Evolutionary conservation across 169 alveolate species (phyloP), one percentile per base, ranked within the genome.

Genomic region (Plasmodium gonderi): DNA sequence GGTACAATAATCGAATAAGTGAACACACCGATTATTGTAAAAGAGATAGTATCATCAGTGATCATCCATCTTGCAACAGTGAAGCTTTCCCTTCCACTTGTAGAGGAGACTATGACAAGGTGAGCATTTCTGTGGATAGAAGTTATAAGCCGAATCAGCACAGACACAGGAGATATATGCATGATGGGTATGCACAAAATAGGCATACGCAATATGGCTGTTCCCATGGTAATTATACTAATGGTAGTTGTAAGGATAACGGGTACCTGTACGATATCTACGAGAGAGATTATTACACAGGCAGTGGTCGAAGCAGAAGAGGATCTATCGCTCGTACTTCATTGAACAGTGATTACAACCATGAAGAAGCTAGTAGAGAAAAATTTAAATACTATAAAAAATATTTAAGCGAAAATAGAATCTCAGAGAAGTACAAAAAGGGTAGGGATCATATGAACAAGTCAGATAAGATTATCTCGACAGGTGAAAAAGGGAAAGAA

Each of bases 1-100:
- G 31, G 8, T 60, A 60, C 20, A n/a, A 74, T 29, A 42, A 77
- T 54, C 51, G 85, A 77, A 36, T 44, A 47, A 77, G 64, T 45
- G 85, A 77, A 36, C 51, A 77, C 38, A 29, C 64, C 17, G 85
- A 77, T 44, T 77, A 77, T 36, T 77, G 74, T 17, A 77, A 77
- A 77, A 44, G 64, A 45, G 72, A 60, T 4, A 60, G 72, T 36
- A 77, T 17, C 7, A 42, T 77, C 64, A 45, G 64, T 77, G 64
- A 77, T 33, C 14, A 17, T 9, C 4, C 23, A 23, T 77, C 40
- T 31, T 36, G 64, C 20, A 36, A 29, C 14, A 45, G 36, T 12
- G 81, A 7, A 38, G 17, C 49, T 12, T 74, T 60, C 40, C 40
- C 72, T 4, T 60, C 40, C 36, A 60, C 72, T 12, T 60, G 36